These are phyloP conservation scores for Cryptococcus sp. DNA, from an alignment of 1,284 basidiomycete genomes.

Conservation along the genomic window DNA sequence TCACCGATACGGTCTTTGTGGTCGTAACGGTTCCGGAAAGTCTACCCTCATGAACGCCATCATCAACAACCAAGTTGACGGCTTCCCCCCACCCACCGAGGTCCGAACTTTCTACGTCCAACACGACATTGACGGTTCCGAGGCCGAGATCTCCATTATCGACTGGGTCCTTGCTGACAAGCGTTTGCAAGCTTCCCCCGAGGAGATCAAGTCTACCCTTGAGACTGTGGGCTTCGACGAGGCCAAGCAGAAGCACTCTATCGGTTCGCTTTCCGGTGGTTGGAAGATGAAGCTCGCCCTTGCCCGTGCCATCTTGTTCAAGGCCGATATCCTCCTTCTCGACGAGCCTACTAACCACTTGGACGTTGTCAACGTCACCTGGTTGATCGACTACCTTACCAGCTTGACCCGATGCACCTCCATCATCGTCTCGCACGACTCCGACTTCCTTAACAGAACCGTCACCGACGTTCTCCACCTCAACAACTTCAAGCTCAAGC, in stretches of 20 bases:
- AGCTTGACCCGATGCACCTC: constrained; percentile 88
- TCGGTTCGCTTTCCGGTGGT: constrained; percentile 94
- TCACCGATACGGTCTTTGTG: constrained; percentile 96
- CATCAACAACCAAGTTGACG: constrained; percentile 94
- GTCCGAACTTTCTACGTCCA: constrained; percentile 99
- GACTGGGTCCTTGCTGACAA: constrained; percentile 85
- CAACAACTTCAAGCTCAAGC: constrained; percentile 98
- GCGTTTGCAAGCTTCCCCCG: constrained; percentile 72
- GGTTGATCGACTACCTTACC: constrained; percentile 94
- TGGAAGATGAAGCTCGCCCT: constrained; percentile 99
- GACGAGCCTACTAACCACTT: constrained; percentile 99
- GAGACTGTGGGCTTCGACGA: constrained; percentile 88
- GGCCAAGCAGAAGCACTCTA: constrained; percentile 79
- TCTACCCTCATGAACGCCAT: constrained; percentile 97
- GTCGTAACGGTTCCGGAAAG: constrained; percentile 98
- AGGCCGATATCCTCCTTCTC: constrained; percentile 93
- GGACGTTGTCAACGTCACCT: constrained; percentile 94
- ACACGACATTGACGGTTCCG: constrained; percentile 96
- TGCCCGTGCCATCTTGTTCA: constrained; percentile 98
- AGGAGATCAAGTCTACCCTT: constrained; percentile 77
- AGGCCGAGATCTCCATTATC: constrained; percentile 87
- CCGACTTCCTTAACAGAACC: constrained; percentile 96
- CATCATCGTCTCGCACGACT: constrained; percentile 99
- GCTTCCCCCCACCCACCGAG: constrained; percentile 87
- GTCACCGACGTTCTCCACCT: constrained; percentile 98